Conservation (phyloP, 306 rosid species). For the Medicago arabica region DNA sequence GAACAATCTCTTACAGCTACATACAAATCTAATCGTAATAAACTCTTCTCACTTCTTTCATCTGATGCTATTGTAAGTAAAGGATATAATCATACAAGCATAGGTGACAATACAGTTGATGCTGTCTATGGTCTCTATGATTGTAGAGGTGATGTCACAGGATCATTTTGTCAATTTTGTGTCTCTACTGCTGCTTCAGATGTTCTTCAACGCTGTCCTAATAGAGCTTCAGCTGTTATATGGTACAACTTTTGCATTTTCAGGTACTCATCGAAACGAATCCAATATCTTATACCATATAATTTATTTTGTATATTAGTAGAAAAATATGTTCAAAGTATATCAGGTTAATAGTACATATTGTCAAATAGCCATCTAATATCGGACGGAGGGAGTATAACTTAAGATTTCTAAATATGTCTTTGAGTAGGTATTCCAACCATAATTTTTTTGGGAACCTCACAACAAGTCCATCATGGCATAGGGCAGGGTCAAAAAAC, state of each 20-base stretch:
- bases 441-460: conserved; percentile 39
- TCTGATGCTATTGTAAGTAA: conserved; percentile 38
- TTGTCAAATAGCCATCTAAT: too few relatives aligned
- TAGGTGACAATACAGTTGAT: conserved; percentile 25
- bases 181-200: conserved; percentile 43
- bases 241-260: conserved; percentile 47
- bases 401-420: neutral
- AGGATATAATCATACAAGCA: conserved; percentile 41
- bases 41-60: conserved; percentile 26
- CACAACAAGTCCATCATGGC: conserved; percentile 30
- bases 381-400: too few relatives aligned
- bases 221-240: conserved; percentile 36
- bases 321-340: too few relatives aligned
- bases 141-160: conserved; percentile 47
- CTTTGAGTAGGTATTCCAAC: conserved; percentile 26
- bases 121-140: conserved; percentile 47
- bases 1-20: conserved; percentile 24
- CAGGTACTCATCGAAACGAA: neutral
- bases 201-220: conserved; percentile 37
- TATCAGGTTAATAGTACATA: too few relatives aligned
- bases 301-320: too few relatives aligned
- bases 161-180: conserved; percentile 48
- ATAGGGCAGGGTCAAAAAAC: neutral
- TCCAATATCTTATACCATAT: too few relatives aligned
- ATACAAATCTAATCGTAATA: conserved; percentile 43